Base-by-base conservation (phyloP, 2,329 filamentous ascomycete species). In the Cladosporium sp. region DNA sequence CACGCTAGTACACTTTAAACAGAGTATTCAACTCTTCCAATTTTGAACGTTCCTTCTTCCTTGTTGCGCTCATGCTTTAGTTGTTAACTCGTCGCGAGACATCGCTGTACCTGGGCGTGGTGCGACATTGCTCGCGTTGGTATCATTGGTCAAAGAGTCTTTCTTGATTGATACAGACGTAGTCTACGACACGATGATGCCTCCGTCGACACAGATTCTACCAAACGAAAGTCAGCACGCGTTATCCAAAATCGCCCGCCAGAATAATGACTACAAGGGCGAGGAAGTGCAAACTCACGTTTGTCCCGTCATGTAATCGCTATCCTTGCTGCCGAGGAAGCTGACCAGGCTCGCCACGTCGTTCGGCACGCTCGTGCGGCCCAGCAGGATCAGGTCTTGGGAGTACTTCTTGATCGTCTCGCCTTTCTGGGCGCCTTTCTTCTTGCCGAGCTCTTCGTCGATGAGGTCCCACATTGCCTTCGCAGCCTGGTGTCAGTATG, bases 381-480 rank as follows among this genome's bases (percentile, higher is more conserved):
- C 84, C 67, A 90, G 71, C 0, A 86, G 83, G 66, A 87, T 88
- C 69, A 85, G 67, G 6, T 88, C 82, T 0, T 80, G 71, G 0
- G 78, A 82, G 67, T 84, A 85, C 71, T 86, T 85, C 73, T 83
- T 82, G 65, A 88, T 84, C 15, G 74, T 77, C 21, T 77, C 76
- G 10, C 77, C 77, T 61, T 77, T 85, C 71, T 80, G 76, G 0
- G 79, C 77, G 0, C 84, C 87, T 1, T 76, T 80, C 65, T 81
- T 80, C 73, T 84, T 81, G 0, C 83, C 86, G 36, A 89, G 68
- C 66, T 84, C 84, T 68, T 86, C 84, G 67, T 90, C 89, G 64
- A 91, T 90, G 2, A 86, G 73, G 55, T 90, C 88, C 88, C 88
- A 91, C 88, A 90, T 90, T 0, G 81, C 79, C 0, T 87, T n/a